Percentiles rank a stretch among this genome's conserved stretches.
phyloP scores from a whole-genome alignment of 2,329 filamentous ascomycete genomes.

The Exophiala sp. region DNA sequence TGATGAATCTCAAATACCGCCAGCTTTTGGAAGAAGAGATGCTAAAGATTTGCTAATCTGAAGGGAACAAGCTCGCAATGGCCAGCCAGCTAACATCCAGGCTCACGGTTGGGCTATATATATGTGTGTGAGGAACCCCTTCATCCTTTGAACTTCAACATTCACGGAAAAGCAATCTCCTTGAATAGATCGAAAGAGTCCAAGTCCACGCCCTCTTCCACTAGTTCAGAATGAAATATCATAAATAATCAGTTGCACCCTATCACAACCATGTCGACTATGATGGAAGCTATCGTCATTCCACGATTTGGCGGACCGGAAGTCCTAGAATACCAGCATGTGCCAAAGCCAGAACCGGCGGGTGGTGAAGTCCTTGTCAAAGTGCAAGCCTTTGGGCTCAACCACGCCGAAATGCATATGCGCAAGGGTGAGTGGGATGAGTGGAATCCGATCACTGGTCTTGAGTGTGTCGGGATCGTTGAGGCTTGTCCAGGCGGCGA shows the following conservation, averaged over 20 bases:
- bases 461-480: conserved; percentile 43
- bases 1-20: no score
- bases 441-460: conserved; percentile 28
- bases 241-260: neutral
- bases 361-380: conserved; percentile 33
- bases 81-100: no score
- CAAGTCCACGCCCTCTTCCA: no score
- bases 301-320: conserved; percentile 33
- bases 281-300: conserved; percentile 38
- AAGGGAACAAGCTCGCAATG: no score
- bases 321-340: conserved; percentile 29
- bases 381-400: conserved; percentile 43
- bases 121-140: no score
- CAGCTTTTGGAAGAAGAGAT: no score
- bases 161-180: no score
- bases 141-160: no score
- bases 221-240: no score
- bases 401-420: conserved; percentile 49
- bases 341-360: conserved; percentile 31
- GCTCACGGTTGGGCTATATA: no score
- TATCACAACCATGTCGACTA: conserved; percentile 7
- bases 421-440: conserved; percentile 38
- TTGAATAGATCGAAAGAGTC: no score
- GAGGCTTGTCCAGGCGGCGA: conserved; percentile 35
- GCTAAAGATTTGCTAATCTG: no score